Evolutionary conservation across 2,329 filamentous ascomycete species (phyloP), one percentile per base, ranked within the genome.

Genomic region (Fusarium liriodendri): DNA sequence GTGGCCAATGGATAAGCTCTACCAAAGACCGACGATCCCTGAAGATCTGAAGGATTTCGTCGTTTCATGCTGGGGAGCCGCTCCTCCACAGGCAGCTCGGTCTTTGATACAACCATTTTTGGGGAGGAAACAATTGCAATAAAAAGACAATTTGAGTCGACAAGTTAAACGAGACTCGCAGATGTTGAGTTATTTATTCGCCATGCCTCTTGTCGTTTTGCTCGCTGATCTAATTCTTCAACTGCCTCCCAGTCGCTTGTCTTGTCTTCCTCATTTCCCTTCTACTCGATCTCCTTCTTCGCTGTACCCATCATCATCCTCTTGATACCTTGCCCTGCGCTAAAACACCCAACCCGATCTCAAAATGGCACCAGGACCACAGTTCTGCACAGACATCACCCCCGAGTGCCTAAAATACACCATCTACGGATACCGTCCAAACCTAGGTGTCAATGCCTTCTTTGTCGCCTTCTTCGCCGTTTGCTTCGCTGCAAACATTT

Each of bases 401-500:
- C 7, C 50, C 6, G 67, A 66, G 18, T 69, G 67, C 29, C 59
- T 69, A 6, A 40, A 66, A 11, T 35, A 32, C 63, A 69, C 58
- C 40, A 37, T 69, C 38, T 66, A 66, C 22, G 67, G 67, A 7
- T 69, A 69, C 33, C 50, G 63, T 9, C 67, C 67, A 5, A 69
- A 38, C 35, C 67, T 29, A 4, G 52, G 35, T 3, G 67, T 33
- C 52, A 69, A 69, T 11, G 63, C 58, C 40, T 66, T 69, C 52
- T 66, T 69, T 27, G 58, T 59, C 52, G 8, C 50, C 35, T 62
- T 69, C 25, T 69, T 69, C 20, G 40, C 20, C 2, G 4, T 62
- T 7, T 66, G 58, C 14, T 37, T 42, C 18, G 14, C 2, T 13
- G 58, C 27, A 4, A 52, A 66, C 14, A 62, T 69, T 11, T 66